Percentiles rank a stretch among this genome's conserved stretches.
These are phyloP conservation scores for Boletus rex-veris DNA, from an alignment of 768 basidiomycete genomes.

Conservation along the genomic window DNA sequence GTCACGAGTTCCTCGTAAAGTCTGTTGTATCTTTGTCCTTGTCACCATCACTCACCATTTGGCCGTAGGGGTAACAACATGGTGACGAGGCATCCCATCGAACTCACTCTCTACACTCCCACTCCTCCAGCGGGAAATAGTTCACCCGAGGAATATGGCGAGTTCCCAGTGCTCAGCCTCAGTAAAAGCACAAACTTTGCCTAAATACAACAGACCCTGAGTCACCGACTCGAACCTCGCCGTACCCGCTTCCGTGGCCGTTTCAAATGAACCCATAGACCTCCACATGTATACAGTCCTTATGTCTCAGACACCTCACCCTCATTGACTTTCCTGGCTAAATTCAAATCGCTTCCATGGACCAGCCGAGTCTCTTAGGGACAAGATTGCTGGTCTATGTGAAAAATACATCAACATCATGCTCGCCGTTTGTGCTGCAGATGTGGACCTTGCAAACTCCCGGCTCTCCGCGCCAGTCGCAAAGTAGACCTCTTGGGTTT, in stretches of 20 bases:
- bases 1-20: slow-evolving; percentile 98
- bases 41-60: background rate
- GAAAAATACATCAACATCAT: slow-evolving; percentile 99
- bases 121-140: slow-evolving; percentile 60
- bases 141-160: slow-evolving; percentile 76
- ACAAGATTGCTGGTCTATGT: slow-evolving; percentile 85
- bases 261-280: slow-evolving; percentile 94
- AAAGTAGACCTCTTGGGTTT: slow-evolving; percentile 93
- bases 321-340: slow-evolving; percentile 98
- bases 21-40: slow-evolving; percentile 40
- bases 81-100: slow-evolving; percentile 88
- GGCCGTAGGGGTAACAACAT: slow-evolving; percentile 71
- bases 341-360: slow-evolving; percentile 89
- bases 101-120: slow-evolving; percentile 85
- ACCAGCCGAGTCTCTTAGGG: slow-evolving; percentile 92
- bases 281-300: slow-evolving; percentile 89
- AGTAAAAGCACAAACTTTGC: slow-evolving; percentile 89
- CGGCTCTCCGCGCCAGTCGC: slow-evolving; percentile 88
- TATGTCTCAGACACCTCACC: slow-evolving; percentile 90
- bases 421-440: slow-evolving; percentile 97
- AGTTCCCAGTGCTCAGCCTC: slow-evolving; percentile 87
- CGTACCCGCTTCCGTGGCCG: slow-evolving; percentile 80
- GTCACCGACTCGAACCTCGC: slow-evolving; percentile 93
- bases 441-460: slow-evolving; percentile 97
- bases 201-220: slow-evolving; percentile 76